Evolutionary conservation across 139 green algal species (phyloP).

Genomic region (Parachlorella kessleri): DNA sequence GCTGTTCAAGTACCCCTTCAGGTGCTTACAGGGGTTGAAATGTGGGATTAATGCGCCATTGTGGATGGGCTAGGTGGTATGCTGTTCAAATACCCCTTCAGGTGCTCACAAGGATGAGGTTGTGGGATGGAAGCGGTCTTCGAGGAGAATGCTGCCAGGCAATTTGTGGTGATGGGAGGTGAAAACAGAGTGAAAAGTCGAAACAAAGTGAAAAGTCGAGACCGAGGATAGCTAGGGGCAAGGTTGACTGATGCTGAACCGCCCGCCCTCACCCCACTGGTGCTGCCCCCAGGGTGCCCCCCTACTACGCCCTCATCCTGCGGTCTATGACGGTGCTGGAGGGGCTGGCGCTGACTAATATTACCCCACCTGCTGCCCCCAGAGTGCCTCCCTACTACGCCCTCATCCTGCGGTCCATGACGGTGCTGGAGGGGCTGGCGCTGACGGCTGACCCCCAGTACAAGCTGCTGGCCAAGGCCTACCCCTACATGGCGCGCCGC

Average conservation of each 20-base stretch:
- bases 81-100: conserved; percentile 88
- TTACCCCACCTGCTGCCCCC: not conserved
- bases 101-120: no score
- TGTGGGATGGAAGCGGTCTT: no score
- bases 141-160: no score
- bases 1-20: conserved; percentile 88
- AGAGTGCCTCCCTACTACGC: conserved; percentile 92
- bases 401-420: conserved; percentile 92
- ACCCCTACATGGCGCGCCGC: conserved; percentile 95
- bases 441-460: conserved; percentile 65
- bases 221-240: no score
- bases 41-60: no score
- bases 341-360: conserved; percentile 79
- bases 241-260: no score
- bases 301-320: conserved; percentile 98
- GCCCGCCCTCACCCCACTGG: no score
- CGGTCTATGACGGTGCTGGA: conserved; percentile 95
- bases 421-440: conserved; percentile 92
- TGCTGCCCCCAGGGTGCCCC: conserved; percentile 63
- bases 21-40: no score
- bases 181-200: no score
- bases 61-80: conserved; percentile 95
- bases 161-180: no score
- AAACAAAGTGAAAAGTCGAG: no score
- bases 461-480: conserved; percentile 91